Base-by-base conservation (phyloP, 1,139 yeast species). In the Hansenula sp. region DNA sequence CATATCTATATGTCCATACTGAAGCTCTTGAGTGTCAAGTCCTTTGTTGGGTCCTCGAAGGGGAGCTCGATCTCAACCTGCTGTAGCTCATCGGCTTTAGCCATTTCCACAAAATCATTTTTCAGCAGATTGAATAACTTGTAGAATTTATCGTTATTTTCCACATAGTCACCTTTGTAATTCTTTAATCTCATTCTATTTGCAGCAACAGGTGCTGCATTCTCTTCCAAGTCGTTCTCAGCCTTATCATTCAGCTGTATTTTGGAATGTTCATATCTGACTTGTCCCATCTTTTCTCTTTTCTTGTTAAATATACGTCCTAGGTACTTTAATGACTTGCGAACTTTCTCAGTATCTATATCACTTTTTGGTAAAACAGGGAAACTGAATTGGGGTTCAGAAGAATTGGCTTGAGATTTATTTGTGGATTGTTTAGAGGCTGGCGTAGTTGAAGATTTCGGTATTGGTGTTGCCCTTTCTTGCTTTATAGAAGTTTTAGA, bases 151-250 rank as follows among this genome's bases (percentile, higher is more conserved):
- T 33, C 35, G 8, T 18, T 25, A 25, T 33, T 33, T 32, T 54
- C 58, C 11, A 41, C 54, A 30, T 39, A 54, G 32, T 54, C 58
- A 17, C 58, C 58, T 32, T 48, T 53, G 37, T 54, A 54, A 29
- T 46, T 49, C 38, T 51, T 52, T 17, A 54, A 34, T 38, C 55
- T 50, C 24, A 51, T 24, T 40, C 57, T 43, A 29, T 42, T 44
- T 5, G 44, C 36, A 17, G 19, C 20, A 19, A 25, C 11, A 14
- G 35, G n/a, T n/a, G 28, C 20, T 14, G 32, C 3, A 14, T 11
- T 10, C 8, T 47, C 44, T 11, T 41, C 45, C 17, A 37, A 37
- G 4, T 34, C 36, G 16, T 51, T 51, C 18, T 44, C 47, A 4
- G 24, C 31, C 2, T 27, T 25, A 4, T 40, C 39, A 10, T 51